phyloP scores from a whole-genome alignment of 1,284 basidiomycete genomes.

The Ceratobasidium papillatum region DNA sequence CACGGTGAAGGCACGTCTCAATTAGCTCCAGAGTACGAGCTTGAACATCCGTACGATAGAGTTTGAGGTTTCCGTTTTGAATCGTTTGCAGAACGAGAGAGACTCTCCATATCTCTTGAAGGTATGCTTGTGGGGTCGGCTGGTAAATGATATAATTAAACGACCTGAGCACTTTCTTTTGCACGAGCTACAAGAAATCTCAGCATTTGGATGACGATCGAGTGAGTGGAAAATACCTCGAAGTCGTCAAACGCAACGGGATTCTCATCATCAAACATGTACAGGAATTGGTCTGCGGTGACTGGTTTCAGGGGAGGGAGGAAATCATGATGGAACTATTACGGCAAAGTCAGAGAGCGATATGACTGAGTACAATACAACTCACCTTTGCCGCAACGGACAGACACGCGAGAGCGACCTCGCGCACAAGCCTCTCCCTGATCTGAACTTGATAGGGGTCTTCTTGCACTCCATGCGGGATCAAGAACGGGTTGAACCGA shows the following conservation, averaged over 20 bases:
- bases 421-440: neutral
- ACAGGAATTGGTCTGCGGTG: constrained; percentile 13
- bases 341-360: neutral
- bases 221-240: neutral
- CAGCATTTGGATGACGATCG: neutral
- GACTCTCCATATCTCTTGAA: constrained; percentile 25
- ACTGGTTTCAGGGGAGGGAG: constrained; percentile 9
- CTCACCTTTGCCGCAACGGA: constrained; percentile 18
- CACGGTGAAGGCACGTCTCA: constrained; percentile 16
- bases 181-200: neutral
- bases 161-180: constrained; percentile 12
- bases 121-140: constrained; percentile 29
- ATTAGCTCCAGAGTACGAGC: constrained; percentile 7
- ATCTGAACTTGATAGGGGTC: neutral
- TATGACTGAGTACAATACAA: neutral
- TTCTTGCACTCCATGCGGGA: neutral
- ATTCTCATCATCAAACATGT: neutral
- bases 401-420: constrained; percentile 19
- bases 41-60: neutral
- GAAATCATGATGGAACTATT: constrained; percentile 29
- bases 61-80: neutral
- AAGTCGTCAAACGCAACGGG: constrained; percentile 26
- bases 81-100: constrained; percentile 4
- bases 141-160: constrained; percentile 26
- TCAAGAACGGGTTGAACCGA: constrained; percentile 17